These are phyloP conservation scores for Lactarius quietus DNA, from an alignment of 768 basidiomycete genomes.

Conservation along the genomic window DNA sequence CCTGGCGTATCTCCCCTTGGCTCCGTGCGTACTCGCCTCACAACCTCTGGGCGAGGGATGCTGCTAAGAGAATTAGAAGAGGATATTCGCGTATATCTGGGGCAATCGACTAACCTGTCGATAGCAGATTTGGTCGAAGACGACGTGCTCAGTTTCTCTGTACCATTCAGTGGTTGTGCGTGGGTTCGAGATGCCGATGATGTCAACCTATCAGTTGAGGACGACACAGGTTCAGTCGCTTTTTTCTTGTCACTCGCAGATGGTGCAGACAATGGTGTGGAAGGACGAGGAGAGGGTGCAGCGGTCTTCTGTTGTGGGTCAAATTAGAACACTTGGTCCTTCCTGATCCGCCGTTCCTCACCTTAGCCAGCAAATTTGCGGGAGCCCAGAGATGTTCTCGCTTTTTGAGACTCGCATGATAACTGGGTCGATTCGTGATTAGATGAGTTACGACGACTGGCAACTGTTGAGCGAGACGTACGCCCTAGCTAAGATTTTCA, in stretches of 20 bases:
- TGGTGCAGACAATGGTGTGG: constrained; percentile 19
- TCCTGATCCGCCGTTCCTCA: constrained; percentile 20
- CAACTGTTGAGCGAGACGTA: constrained; percentile 38
- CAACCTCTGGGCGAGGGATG: constrained; percentile 76
- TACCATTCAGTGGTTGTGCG: constrained; percentile 32
- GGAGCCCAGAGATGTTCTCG: constrained; percentile 56
- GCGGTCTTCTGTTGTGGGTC: constrained; percentile 9
- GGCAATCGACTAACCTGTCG: constrained; percentile 50
- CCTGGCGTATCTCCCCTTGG: constrained; percentile 37
- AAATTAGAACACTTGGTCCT: not conserved
- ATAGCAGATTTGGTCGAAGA: constrained; percentile 52
- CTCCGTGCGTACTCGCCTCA: constrained; percentile 52
- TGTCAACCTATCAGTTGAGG: constrained; percentile 26
- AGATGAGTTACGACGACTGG: constrained; percentile 7
- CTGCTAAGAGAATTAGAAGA: constrained; percentile 36
- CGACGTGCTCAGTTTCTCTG: constrained; percentile 34
- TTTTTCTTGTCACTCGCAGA: constrained; percentile 21
- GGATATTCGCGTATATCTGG: not conserved
- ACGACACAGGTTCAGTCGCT: constrained; percentile 32
- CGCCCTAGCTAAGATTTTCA: constrained; percentile 78
- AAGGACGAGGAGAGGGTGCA: constrained; percentile 19
- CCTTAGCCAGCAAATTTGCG: constrained; percentile 35
- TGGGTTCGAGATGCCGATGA: constrained; percentile 63
- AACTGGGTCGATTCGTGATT: constrained; percentile 40
- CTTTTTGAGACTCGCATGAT: constrained; percentile 72